Percentiles rank a stretch among this genome's conserved stretches.
phyloP scores from a whole-genome alignment of 805 yeast genomes.

The Zygotorulaspora chibaensis region DNA sequence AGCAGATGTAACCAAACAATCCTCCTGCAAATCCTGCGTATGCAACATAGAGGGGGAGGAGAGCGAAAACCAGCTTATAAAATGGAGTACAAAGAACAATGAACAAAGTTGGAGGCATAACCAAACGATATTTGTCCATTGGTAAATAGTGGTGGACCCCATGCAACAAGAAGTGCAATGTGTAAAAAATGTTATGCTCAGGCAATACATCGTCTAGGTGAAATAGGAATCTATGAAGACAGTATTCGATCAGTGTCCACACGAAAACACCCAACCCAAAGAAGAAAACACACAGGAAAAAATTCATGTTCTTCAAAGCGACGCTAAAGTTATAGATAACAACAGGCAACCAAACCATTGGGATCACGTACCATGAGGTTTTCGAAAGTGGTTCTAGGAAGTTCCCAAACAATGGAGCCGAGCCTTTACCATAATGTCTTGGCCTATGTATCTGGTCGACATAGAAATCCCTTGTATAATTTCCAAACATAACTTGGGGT shows the following conservation, averaged over 20 bases:
- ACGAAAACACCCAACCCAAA: constrained; percentile 80
- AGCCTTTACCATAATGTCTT: constrained; percentile 94
- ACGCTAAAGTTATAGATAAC: constrained; percentile 58
- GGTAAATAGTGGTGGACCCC: constrained; percentile 98
- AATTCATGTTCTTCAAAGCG: constrained; percentile 50
- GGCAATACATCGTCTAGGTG: constrained; percentile 89
- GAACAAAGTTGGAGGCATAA: constrained; percentile 92
- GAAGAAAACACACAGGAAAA: constrained; percentile 46
- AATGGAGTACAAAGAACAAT: constrained; percentile 71
- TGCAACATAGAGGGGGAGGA: constrained; percentile 80
- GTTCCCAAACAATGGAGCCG: constrained; percentile 94
- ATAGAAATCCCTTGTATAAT: constrained; percentile 83
- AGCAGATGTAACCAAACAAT: constrained; percentile 83
- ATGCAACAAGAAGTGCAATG: constrained; percentile 85
- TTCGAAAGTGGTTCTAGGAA: constrained; percentile 85
- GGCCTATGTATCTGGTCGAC: constrained; percentile 97
- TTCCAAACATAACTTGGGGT: constrained; percentile 69
- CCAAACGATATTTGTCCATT: constrained; percentile 90
- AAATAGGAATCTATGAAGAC: constrained; percentile 85
- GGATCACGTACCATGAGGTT: constrained; percentile 95
- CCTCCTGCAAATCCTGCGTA: constrained; percentile 96
- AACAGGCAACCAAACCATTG: constrained; percentile 80
- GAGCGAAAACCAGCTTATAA: constrained; percentile 66
- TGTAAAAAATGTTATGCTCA: constrained; percentile 64
- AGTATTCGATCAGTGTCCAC: constrained; percentile 91